Evolutionary conservation across 257 asterid genomes (phyloP), one percentile per base, ranked within the genome.

Genomic region (Solanum tarapatanum): DNA sequence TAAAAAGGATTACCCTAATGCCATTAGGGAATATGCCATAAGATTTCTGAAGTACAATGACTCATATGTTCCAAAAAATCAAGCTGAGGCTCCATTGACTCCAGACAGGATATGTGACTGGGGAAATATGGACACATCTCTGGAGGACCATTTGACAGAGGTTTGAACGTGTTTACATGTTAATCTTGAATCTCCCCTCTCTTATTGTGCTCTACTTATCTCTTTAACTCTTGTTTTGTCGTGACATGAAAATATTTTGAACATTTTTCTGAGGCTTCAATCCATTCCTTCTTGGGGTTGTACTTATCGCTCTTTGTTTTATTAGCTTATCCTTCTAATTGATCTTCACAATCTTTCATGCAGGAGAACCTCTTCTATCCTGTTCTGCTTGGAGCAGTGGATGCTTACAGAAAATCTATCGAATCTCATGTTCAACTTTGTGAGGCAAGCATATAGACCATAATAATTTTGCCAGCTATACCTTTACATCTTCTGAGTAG

Each of bases 311-410:
- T 48, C 85, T 23, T 19, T 74, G 48, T 73, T 48, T 86, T 23
- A 30, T 86, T 73, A 33, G 30, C 58, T 86, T 16, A 21, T 51
- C 84, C 24, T 86, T 13, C 28, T 58, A 72, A 43, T 72, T 51
- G 32, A 73, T 73, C 24, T 73, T 86, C 84, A 86, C 41, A 75
- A 72, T 86, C 39, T 64, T 74, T 84, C 89, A 74, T 88, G 88
- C 93, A 97, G 99, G 99, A 93, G 89, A 92, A 90, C 88, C 92
- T 96, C 85, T 96, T 95, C 92, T 96, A 97, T 87, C 51, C 93
- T 70, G 92, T 93, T 70, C 95, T 91, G 7, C 91, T 91, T 83
- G 97, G 96, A 87, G 96, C 98, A 30, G 86, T 92, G 92, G 94
- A 91, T 90, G 87, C 92, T n/a, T 97, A 95, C 91, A 93, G 90